These are phyloP conservation scores for Rhizodiscina lignyota DNA, from an alignment of 495 filamentous ascomycete species.

Conservation along the genomic window DNA sequence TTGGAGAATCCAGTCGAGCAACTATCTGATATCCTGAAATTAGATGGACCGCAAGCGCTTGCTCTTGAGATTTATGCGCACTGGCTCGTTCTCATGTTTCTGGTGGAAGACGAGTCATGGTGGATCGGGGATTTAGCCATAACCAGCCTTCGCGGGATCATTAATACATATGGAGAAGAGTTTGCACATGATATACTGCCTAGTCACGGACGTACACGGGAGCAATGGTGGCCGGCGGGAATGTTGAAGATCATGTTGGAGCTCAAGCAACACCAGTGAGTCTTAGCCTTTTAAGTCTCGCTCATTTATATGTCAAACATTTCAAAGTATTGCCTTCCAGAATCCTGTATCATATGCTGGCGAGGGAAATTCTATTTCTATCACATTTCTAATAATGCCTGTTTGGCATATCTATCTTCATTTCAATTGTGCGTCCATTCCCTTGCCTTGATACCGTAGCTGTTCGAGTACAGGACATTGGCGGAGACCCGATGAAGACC, in stretches of 20 bases:
- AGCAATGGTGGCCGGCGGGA: constrained; percentile 4
- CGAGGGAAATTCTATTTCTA: too few relatives aligned
- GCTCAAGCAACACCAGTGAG: constrained; percentile 1
- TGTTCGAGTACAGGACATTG: too few relatives aligned
- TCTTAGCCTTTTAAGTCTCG: too few relatives aligned
- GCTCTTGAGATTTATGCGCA: constrained; percentile 6
- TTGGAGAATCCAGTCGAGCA: not conserved
- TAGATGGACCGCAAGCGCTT: constrained; percentile 3
- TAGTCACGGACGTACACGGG: not conserved
- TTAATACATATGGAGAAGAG: constrained; percentile 6
- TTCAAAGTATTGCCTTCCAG: too few relatives aligned
- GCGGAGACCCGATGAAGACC: too few relatives aligned
- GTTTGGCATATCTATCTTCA: too few relatives aligned
- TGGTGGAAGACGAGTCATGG: constrained; percentile 6
- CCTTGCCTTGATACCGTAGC: too few relatives aligned
- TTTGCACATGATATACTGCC: constrained; percentile 2
- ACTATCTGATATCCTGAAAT: not conserved
- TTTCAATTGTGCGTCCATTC: too few relatives aligned
- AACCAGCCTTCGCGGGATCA: constrained; percentile 2
- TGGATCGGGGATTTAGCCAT: constrained; percentile 5
- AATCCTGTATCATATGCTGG: too few relatives aligned
- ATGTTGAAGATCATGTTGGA: constrained; percentile 3
- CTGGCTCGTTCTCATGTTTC: constrained; percentile 5
- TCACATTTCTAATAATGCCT: too few relatives aligned
- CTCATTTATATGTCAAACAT: too few relatives aligned